Evolutionary conservation across 169 alveolate species (phyloP).

Genomic region (Cryptosporidium xiaoi): DNA sequence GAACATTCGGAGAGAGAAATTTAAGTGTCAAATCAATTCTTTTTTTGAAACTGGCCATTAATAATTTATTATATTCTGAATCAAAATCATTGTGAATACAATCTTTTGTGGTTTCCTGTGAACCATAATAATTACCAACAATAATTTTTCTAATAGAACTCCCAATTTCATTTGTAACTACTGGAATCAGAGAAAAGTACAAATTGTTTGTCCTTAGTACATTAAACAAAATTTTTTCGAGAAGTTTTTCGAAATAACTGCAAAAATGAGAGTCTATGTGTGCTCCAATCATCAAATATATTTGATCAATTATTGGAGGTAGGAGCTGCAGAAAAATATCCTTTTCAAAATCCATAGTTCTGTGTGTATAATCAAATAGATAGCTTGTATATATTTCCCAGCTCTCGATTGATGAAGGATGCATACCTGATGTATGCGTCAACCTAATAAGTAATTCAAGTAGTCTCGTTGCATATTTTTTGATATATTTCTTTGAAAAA

Average conservation of each 20-base stretch:
- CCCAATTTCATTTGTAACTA: background rate
- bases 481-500: conserved; percentile 32
- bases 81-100: background rate
- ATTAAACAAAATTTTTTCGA: conserved; percentile 1
- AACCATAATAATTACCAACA: background rate
- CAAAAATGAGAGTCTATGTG: background rate
- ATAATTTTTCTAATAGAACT: conserved; percentile 10
- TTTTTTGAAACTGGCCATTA: background rate
- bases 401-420: conserved; percentile 54
- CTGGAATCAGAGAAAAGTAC: conserved; percentile 30
- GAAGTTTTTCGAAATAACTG: conserved; percentile 4
- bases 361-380: conserved; percentile 1
- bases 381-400: conserved; percentile 29
- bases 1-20: conserved; percentile 52
- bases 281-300: conserved; percentile 8
- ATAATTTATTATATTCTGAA: conserved; percentile 1
- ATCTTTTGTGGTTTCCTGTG: background rate
- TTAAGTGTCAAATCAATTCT: conserved; percentile 42
- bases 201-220: conserved; percentile 2
- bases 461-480: conserved; percentile 60
- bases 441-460: conserved; percentile 42
- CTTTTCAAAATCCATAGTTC: background rate
- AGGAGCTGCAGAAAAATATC: conserved; percentile 55
- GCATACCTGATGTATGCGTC: conserved; percentile 44
- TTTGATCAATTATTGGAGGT: conserved; percentile 52